Base-by-base conservation (phyloP, 2,329 filamentous ascomycete species). In the Monilinia vaccinii-corymbosi region DNA sequence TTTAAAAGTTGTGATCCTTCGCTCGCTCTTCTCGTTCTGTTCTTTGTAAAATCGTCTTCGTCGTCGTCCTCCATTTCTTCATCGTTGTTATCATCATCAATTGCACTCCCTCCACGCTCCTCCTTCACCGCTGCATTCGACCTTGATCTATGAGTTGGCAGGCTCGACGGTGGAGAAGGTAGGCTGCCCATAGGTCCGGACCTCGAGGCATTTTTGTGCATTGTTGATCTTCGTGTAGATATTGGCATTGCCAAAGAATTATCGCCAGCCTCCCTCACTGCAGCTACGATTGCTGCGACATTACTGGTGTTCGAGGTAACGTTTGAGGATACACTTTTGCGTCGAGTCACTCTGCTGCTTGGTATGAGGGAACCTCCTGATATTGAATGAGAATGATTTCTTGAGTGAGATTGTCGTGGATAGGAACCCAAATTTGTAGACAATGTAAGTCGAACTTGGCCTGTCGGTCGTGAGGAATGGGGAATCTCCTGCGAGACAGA, bases 251-350 rank as follows among this genome's bases (percentile, higher is more conserved):
- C 78, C 59, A 77, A 73, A 70, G 77, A 79, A 62, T 82, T 81
- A 66, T 87, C 84, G 62, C 76, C 76, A 56, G 78, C 79, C 71
- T 89, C 88, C 70, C 84, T 84, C 63, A 89, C 76, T 56, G 86
- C 88, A 14, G 87, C 87, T 36, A 88, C 87, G 64, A 93, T 78
- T 58, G 88, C 89, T 21, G 88, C 86, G 49, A 88, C 84, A 74
- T 88, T 92, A 73, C 83, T 81, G 50, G 86, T 83, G 65, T 85
- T 87, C 63, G 89, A 91, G 72, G 83, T 81, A 51, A 86, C 83
- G 65, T 85, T 87, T 63, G 89, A 91, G 72, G 83, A 85, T 72
- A 96, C 91, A 76, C 92, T 97, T 82, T 97, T 97, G 69, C 94
- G 85, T 70, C 93, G 89, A 68, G 89, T 91, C 67, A 97, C 85